A percentile compares a stretch with the other conserved stretches of the same genome.
These are phyloP conservation scores for Pisolithus tinctorius DNA, from an alignment of 768 basidiomycete species.

Conservation along the genomic window DNA sequence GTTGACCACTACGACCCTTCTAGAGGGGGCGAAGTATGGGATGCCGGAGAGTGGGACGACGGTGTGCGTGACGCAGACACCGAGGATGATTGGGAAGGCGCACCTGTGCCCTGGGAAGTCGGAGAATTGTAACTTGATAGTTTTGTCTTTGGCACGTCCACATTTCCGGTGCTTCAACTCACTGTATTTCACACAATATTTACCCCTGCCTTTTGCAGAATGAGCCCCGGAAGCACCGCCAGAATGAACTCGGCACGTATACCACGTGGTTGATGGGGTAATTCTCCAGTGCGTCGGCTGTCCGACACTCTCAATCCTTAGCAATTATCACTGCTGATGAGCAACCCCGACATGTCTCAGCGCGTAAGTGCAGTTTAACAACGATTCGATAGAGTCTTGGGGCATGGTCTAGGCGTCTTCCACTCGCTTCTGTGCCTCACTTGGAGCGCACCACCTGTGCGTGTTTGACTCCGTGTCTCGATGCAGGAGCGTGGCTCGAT, in stretches of 20 bases:
- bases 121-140: conserved; percentile 52
- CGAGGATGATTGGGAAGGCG: conserved; percentile 69
- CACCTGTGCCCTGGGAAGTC: conserved; percentile 76
- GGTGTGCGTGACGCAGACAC: conserved; percentile 41
- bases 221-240: not conserved
- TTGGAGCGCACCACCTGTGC: conserved; percentile 20
- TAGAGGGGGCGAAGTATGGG: conserved; percentile 72
- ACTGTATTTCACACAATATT: conserved; percentile 17
- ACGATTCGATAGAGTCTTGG: conserved; percentile 4
- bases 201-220: conserved; percentile 19
- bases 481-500: conserved; percentile 21
- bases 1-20: conserved; percentile 51
- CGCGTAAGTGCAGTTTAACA: conserved; percentile 9
- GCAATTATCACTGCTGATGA: conserved; percentile 5
- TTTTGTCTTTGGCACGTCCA: conserved; percentile 16
- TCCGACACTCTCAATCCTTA: conserved; percentile 3
- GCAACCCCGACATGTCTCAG: conserved; percentile 10
- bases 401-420: conserved; percentile 2
- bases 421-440: conserved; percentile 11
- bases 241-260: conserved; percentile 13
- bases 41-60: conserved; percentile 56
- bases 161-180: conserved; percentile 30
- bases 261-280: conserved; percentile 19
- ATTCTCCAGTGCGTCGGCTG: conserved; percentile 1
- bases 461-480: conserved; percentile 20